Percentiles rank a stretch among this genome's conserved stretches.
These are phyloP conservation scores for Miscanthus lutarioriparius DNA, from an alignment of 176 grass and related monocot species.

Conservation along the genomic window DNA sequence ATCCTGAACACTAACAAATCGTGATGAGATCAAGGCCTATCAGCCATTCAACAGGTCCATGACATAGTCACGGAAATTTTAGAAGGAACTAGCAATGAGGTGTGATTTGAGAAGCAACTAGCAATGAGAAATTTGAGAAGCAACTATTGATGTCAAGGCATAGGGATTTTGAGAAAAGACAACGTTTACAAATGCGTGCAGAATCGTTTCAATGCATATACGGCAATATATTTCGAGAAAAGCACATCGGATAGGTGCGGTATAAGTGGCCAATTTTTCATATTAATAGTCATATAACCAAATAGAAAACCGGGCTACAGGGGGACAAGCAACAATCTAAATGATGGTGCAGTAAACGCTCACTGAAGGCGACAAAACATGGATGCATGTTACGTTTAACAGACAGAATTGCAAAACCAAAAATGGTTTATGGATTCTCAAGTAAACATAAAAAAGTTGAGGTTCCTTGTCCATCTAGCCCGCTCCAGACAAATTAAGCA, in stretches of 20 bases:
- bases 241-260: neutral
- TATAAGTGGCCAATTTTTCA: neutral
- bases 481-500: conserved; percentile 34
- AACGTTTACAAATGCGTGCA: neutral
- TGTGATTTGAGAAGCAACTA: too few relatives aligned
- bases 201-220: too few relatives aligned
- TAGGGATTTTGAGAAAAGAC: too few relatives aligned
- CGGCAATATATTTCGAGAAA: neutral
- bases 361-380: conserved; percentile 4
- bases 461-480: conserved; percentile 44
- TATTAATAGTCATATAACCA: neutral
- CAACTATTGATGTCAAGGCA: too few relatives aligned
- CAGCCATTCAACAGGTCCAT: too few relatives aligned
- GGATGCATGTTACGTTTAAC: conserved; percentile 22
- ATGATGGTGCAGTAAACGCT: neutral
- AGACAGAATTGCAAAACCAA: conserved; percentile 46
- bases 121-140: too few relatives aligned
- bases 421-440: conserved; percentile 40
- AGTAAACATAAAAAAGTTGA: conserved; percentile 49
- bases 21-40: too few relatives aligned
- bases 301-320: neutral
- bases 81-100: too few relatives aligned
- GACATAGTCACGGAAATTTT: too few relatives aligned
- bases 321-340: neutral
- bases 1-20: too few relatives aligned